Percentiles rank a stretch among this genome's conserved stretches.
These are phyloP conservation scores for Aspergillus haitiensis DNA, from an alignment of 495 filamentous ascomycete species.

Conservation along the genomic window DNA sequence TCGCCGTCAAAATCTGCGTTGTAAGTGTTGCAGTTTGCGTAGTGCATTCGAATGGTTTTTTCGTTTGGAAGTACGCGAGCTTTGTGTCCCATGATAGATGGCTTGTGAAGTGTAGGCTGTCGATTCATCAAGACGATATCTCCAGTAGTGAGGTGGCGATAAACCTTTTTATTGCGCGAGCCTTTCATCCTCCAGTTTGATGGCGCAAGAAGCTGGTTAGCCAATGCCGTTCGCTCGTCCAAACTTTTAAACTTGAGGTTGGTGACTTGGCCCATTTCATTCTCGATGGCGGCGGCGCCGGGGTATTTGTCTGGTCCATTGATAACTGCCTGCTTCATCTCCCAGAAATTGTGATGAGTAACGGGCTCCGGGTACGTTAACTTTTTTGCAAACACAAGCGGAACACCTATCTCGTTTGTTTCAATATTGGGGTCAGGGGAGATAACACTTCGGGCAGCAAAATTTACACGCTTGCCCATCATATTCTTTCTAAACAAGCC, in stretches of 20 bases:
- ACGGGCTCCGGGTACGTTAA: conserved; percentile 97
- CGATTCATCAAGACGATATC: conserved; percentile 99
- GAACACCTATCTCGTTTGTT: conserved; percentile 97
- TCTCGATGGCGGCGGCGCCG: conserved; percentile 90
- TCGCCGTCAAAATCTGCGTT: conserved; percentile 99
- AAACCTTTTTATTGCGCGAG: conserved; percentile 90
- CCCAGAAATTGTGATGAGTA: conserved; percentile 93
- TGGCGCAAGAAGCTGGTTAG: conserved; percentile 90
- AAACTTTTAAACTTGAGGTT: conserved; percentile 80
- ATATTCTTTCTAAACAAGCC: conserved; percentile 98
- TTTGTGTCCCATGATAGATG: conserved; percentile 99
- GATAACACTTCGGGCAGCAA: conserved; percentile 95
- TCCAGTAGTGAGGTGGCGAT: conserved; percentile 92
- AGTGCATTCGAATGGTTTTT: conserved; percentile 98
- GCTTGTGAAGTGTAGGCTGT: conserved; percentile 98
- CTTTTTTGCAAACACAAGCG: conserved; percentile 93
- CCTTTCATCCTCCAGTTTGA: conserved; percentile 73
- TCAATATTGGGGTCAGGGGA: conserved; percentile 98
- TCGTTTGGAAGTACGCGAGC: conserved; percentile 90
- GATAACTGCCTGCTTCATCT: conserved; percentile 92
- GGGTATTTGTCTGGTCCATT: conserved; percentile 95
- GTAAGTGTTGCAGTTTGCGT: conserved; percentile 99
- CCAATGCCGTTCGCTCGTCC: conserved; percentile 81
- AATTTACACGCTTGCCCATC: conserved; percentile 99
- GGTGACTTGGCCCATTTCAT: conserved; percentile 88